Evolutionary conservation across 768 basidiomycete genomes (phyloP), one percentile per base, ranked within the genome.

Genomic region (Mycena alexandri): DNA sequence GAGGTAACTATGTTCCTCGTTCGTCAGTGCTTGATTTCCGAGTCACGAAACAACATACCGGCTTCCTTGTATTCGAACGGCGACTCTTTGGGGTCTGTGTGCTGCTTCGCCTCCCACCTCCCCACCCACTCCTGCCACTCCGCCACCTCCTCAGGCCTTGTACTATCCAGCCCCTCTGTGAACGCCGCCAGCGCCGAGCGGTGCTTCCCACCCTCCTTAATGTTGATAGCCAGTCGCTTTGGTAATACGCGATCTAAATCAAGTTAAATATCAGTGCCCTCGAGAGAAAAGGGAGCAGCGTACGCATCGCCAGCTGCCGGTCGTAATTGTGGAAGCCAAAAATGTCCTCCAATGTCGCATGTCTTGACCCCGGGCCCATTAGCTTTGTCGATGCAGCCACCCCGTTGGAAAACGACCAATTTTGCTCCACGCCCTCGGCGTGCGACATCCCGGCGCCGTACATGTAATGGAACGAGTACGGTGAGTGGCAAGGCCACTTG

Each of bases 21-120:
- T n/a, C n/a, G n/a, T n/a, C n/a, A n/a, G n/a, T n/a, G n/a, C n/a
- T n/a, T n/a, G n/a, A n/a, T n/a, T n/a, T n/a, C n/a, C n/a, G n/a
- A n/a, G n/a, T n/a, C n/a, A n/a, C n/a, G n/a, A n/a, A 36, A 36
- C 12, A 38, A 51, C 51, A 5, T 22, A 54, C 61, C 52, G 53
- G 33, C 51, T 6, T 53, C 43, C 25, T 17, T 25, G 5, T 29
- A 4, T n/a, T 62, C 51, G 11, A 53, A 62, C 6, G 61, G 61
- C 17, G 50, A 62, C 19, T 53, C 48, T 2, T 1, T 2, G 10
- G 48, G 2, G 17, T 41, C 24, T 3, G 51, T 43, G 33, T 62
- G 61, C 51, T 53, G 61, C 42, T 53, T 62, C 2, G 51, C 19
- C 48, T 62, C 61, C 61, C 61, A 62, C 21, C 13, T 14, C 11